Conservation (phyloP, 495 filamentous ascomycete species). For the Terfezia boudieri region DNA sequence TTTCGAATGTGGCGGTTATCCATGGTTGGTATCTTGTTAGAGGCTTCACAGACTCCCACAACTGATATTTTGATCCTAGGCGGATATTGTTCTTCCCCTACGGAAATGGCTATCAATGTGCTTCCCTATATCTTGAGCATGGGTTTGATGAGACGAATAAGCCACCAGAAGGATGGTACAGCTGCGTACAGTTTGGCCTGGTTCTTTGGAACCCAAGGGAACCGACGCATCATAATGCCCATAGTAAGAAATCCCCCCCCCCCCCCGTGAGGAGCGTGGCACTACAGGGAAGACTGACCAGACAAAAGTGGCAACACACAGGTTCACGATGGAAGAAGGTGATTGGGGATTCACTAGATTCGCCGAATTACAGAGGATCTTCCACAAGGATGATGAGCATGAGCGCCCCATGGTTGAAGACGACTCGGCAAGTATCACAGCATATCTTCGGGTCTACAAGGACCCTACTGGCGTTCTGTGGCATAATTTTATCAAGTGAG, state of each 20-base stretch:
- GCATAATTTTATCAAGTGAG: conserved; percentile 87
- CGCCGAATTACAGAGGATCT: conserved; percentile 61
- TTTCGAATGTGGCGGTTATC: conserved; percentile 67
- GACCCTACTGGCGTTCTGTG: conserved; percentile 97
- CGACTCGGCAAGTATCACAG: conserved; percentile 66
- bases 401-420: conserved; percentile 67
- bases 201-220: conserved; percentile 87
- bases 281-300: neutral
- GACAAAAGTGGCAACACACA: conserved; percentile 46
- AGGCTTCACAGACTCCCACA: neutral
- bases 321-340: conserved; percentile 87
- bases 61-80: conserved; percentile 26
- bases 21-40: conserved; percentile 42
- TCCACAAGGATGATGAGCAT: conserved; percentile 39
- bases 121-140: conserved; percentile 92
- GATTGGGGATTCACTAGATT: conserved; percentile 98
- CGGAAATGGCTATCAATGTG: conserved; percentile 77
- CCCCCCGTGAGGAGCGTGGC: neutral
- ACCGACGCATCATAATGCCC: conserved; percentile 49
- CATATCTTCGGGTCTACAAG: conserved; percentile 82
- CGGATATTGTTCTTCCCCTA: conserved; percentile 86
- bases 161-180: conserved; percentile 72
- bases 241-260: conserved; percentile 25
- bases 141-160: conserved; percentile 37
- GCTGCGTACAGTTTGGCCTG: conserved; percentile 84